Evolutionary conservation across 2,329 filamentous ascomycete genomes (phyloP).

Genomic region (Herpotrichia juniperi): DNA sequence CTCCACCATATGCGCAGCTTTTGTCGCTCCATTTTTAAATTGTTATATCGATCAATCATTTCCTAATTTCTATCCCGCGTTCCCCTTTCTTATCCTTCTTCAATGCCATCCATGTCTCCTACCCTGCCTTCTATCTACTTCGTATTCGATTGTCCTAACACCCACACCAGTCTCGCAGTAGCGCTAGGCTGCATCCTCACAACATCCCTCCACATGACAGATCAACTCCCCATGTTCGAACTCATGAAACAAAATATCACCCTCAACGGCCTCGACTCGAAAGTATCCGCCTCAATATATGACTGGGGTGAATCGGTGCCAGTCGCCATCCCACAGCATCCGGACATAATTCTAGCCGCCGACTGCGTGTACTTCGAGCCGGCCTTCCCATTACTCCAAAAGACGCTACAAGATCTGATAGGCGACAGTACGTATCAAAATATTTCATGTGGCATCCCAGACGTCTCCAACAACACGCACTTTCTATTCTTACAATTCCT

Average conservation of each 20-base stretch:
- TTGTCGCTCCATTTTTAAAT: background rate
- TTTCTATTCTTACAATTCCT: too few species aligned
- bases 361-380: slow-evolving; percentile 98
- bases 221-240: slow-evolving; percentile 82
- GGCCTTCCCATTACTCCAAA: slow-evolving; percentile 84
- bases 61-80: too few species aligned
- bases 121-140: too few species aligned
- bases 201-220: slow-evolving; percentile 77
- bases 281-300: slow-evolving; percentile 71
- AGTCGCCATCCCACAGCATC: slow-evolving; percentile 57
- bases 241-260: slow-evolving; percentile 86
- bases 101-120: background rate
- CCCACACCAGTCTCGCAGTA: slow-evolving; percentile 57
- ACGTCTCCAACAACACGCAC: too few species aligned
- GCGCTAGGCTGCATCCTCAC: slow-evolving; percentile 61
- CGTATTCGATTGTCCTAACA: background rate
- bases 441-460: too few species aligned
- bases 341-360: slow-evolving; percentile 86
- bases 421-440: too few species aligned
- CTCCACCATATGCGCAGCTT: background rate
- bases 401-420: slow-evolving; percentile 77
- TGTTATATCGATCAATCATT: too few species aligned
- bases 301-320: slow-evolving; percentile 70
- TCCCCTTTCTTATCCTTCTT: background rate
- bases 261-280: slow-evolving; percentile 73